Evolutionary conservation across 768 basidiomycete genomes (phyloP), one percentile per base, ranked within the genome.

Genomic region (Tulasnella sp.): DNA sequence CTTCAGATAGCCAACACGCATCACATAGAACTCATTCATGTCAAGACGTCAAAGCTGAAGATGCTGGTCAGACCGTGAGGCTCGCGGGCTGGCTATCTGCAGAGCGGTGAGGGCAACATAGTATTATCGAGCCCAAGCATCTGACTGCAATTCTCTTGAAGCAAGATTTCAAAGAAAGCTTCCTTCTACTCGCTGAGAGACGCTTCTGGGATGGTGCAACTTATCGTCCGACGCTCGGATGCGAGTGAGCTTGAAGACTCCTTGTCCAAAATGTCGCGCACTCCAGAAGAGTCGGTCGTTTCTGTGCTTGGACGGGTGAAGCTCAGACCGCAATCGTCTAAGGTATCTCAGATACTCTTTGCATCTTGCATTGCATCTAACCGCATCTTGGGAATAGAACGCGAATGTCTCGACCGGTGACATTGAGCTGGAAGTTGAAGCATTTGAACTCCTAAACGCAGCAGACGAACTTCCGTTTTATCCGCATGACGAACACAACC

Each of bases 141-240:
- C 31, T 39, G 42, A 64, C 52, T 69, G 34, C 25, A 22, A 29
- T 72, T 34, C 45, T n/a, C 42, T 37, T 64, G n/a, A 36, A 95
- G 93, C 39, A 91, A 91, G 83, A 86, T 90, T 22, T 86, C 85
- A 74, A 90, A 89, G 83, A 83, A 83, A 71, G 84, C 95, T 80
- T 92, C 92, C 76, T 98, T 98, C 85, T 94, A 92, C 84, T 91
- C 90, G 39, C 87, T 97, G 81, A 91, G 89, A 80, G 95, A 96
- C 83, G 86, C 90, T 58, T 86, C 87, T 79, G 93, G 93, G 42
- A 88, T 86, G 0, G 88, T 91, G 2, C 96, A 98, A 83, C 90
- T 98, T 77, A 87, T 94, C 81, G 86, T 89, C 64, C 83, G 88
- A 81, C 87, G 88, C 79, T 80, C 84, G 78, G 79, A 83, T 7